Conservation (phyloP, 352 stramenopile species). For the Pythium chondricola region DNA sequence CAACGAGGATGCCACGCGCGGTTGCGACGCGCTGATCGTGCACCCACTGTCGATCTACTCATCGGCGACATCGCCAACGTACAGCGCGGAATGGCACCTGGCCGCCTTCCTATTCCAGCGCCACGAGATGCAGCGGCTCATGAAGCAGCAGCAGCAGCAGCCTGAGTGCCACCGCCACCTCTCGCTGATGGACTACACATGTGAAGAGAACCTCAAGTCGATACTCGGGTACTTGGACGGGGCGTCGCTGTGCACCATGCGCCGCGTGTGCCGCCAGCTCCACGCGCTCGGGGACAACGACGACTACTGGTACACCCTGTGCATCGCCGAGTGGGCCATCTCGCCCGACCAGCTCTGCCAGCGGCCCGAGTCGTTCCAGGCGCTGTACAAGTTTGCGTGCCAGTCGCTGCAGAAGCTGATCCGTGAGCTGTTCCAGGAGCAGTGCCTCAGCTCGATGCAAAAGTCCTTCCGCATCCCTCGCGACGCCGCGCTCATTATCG, state of each 20-base stretch:
- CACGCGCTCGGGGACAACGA: constrained; percentile 46
- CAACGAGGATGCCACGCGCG: background rate
- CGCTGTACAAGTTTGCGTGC: constrained; percentile 71
- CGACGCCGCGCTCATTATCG: constrained; percentile 53
- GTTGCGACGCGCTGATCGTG: constrained; percentile 48
- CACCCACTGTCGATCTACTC: constrained; percentile 52
- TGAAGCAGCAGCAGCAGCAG: constrained; percentile 12
- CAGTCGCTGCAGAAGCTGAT: constrained; percentile 67
- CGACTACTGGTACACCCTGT: constrained; percentile 59
- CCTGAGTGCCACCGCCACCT: background rate
- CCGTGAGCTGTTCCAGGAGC: constrained; percentile 75
- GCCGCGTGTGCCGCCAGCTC: constrained; percentile 58
- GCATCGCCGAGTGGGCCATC: constrained; percentile 63
- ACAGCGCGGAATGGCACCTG: constrained; percentile 32
- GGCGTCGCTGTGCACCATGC: constrained; percentile 44
- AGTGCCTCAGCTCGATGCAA: constrained; percentile 67
- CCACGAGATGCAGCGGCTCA: constrained; percentile 29
- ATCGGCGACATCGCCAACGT: constrained; percentile 22
- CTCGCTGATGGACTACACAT: constrained; percentile 61
- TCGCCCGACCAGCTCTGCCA: constrained; percentile 57
- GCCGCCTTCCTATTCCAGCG: constrained; percentile 24
- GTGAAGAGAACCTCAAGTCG: constrained; percentile 58
- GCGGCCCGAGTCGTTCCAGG: constrained; percentile 56
- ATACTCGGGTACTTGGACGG: constrained; percentile 73
- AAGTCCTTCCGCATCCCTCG: constrained; percentile 61